These are phyloP conservation scores for Blastocrithidia nonstop DNA, from an alignment of 208 protist species.

Conservation along the genomic window DNA sequence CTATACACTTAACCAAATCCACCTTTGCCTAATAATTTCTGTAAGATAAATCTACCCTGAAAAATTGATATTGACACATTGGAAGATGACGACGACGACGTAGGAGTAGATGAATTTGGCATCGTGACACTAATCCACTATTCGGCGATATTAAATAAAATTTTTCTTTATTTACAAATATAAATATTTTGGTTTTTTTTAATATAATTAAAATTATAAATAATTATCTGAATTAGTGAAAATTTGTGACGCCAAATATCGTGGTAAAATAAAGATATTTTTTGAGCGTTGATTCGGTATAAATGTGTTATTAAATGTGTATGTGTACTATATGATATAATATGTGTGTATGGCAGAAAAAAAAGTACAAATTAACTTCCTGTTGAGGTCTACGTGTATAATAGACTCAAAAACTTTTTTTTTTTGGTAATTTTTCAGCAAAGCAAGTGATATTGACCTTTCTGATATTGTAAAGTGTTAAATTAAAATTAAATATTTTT, in stretches of 20 bases:
- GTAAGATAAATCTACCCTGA: conserved; percentile 46
- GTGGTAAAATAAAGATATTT: background rate
- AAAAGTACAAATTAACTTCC: too few species aligned
- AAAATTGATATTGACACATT: conserved; percentile 15
- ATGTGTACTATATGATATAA: too few species aligned
- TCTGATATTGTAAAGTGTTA: too few species aligned
- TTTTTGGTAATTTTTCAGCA: too few species aligned
- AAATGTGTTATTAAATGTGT: too few species aligned
- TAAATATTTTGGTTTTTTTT: background rate
- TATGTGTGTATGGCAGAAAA: too few species aligned
- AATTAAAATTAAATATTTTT: too few species aligned
- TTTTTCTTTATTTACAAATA: background rate
- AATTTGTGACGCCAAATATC: background rate
- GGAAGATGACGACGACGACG: background rate
- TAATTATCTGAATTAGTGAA: background rate
- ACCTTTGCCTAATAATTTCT: conserved; percentile 86
- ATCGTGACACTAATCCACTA: background rate
- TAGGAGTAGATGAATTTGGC: background rate
- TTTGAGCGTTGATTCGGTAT: background rate
- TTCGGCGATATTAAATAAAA: background rate
- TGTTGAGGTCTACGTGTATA: too few species aligned
- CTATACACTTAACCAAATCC: conserved; percentile 97
- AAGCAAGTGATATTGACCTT: too few species aligned
- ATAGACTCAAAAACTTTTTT: too few species aligned
- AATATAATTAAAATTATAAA: background rate